Evolutionary conservation across 352 stramenopile species (phyloP).

Genomic region (Pythium dissotocum): DNA sequence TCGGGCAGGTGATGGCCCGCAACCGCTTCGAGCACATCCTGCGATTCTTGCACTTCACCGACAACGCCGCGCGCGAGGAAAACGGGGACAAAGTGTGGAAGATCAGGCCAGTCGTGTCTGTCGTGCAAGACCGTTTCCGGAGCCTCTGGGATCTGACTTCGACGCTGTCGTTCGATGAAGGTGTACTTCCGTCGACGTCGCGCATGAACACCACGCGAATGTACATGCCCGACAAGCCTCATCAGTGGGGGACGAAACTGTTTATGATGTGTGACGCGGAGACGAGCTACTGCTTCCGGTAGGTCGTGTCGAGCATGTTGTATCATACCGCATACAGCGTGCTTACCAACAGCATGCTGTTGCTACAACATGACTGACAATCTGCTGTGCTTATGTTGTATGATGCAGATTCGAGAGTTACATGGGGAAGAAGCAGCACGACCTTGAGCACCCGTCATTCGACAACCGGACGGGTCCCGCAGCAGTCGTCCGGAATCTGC

Average conservation of each 20-base stretch:
- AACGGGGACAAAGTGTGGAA: no score
- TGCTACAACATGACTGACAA: no score
- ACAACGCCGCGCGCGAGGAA: no score
- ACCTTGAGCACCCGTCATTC: neutral
- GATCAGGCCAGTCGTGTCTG: no score
- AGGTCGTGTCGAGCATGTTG: neutral
- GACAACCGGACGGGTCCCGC: neutral
- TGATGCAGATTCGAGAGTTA: neutral
- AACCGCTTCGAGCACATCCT: neutral
- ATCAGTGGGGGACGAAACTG: neutral
- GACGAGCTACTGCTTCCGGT: neutral
- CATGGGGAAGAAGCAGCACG: neutral
- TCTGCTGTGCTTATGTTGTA: neutral
- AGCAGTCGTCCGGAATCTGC: slow-evolving; percentile 4
- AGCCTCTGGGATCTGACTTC: no score
- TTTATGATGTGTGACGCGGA: neutral
- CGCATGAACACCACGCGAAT: neutral
- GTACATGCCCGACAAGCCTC: neutral
- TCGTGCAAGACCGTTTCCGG: no score
- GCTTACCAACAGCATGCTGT: no score
- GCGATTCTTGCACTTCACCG: no score
- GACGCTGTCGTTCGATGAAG: no score
- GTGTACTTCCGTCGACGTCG: no score
- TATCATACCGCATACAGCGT: no score
- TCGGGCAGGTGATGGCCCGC: neutral